These are phyloP conservation scores for Microstroma glucosiphilum DNA, from an alignment of 1,284 basidiomycete species.

Conservation along the genomic window DNA sequence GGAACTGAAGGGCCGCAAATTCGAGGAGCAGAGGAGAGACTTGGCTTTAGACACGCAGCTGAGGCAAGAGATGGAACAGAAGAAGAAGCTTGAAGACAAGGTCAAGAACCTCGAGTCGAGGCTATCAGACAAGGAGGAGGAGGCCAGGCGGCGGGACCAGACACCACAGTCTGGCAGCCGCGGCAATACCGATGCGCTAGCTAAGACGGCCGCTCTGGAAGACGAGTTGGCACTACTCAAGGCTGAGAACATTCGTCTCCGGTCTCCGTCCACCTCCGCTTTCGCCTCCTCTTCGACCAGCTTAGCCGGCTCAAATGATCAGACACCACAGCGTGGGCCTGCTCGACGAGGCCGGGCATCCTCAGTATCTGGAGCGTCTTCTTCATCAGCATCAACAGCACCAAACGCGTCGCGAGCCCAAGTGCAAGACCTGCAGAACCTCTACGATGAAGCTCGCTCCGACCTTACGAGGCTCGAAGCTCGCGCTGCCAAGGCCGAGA, in stretches of 20 bases:
- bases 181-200: not conserved
- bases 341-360: not conserved
- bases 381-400: not conserved
- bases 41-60: not conserved
- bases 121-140: no score
- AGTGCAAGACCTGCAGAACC: not conserved
- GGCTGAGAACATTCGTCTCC: constrained; percentile 7
- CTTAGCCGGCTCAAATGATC: no score
- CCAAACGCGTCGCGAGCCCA: not conserved
- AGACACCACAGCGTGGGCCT: no score
- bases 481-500: constrained; percentile 9
- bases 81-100: constrained; percentile 5
- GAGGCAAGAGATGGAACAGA: not conserved
- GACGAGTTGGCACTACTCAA: constrained; percentile 11
- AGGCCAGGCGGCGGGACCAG: no score
- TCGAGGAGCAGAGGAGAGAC: constrained; percentile 3
- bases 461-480: constrained; percentile 3
- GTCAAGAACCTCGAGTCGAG: no score
- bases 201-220: constrained; percentile 4
- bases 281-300: constrained; percentile 5
- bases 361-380: not conserved
- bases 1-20: not conserved
- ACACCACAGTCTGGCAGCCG: no score
- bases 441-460: not conserved
- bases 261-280: not conserved